phyloP scores from a whole-genome alignment of 2,329 filamentous ascomycete genomes.

The Monosporascus sp. region DNA sequence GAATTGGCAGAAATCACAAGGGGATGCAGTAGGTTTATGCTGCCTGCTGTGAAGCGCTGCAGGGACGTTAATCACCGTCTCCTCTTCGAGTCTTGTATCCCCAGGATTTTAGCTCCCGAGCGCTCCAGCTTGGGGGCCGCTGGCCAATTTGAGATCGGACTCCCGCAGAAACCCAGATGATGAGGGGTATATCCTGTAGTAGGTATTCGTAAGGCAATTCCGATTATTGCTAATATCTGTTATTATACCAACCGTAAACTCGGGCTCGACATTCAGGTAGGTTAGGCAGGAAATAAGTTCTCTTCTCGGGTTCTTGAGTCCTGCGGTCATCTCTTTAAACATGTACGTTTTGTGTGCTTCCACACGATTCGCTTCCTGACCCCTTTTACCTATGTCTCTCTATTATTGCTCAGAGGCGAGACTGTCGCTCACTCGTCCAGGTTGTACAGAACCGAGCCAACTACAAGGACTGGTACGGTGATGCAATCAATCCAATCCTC shows the following conservation, averaged over 20 bases:
- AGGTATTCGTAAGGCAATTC: no score
- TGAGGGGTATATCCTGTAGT: not conserved
- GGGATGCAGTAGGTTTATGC: not conserved
- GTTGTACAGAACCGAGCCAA: not conserved
- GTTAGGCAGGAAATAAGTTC: not conserved
- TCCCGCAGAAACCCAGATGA: not conserved
- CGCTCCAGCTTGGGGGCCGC: not conserved
- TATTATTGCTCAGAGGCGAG: not conserved
- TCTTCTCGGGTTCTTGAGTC: not conserved
- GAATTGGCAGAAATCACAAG: not conserved
- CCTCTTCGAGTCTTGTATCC: not conserved
- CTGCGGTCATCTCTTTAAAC: not conserved
- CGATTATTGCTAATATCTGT: no score
- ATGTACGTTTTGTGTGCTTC: not conserved
- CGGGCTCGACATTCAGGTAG: no score
- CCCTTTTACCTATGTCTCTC: not conserved
- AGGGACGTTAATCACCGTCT: not conserved
- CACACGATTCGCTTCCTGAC: not conserved
- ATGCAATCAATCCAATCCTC: not conserved
- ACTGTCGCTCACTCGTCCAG: not conserved
- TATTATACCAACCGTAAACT: no score
- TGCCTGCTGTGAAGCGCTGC: slow-evolving; percentile 1
- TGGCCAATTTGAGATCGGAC: not conserved
- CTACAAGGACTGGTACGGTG: not conserved
- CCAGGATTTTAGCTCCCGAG: slow-evolving; percentile 1